Percentiles rank a stretch among this genome's conserved stretches.
Evolutionary conservation across 2,329 filamentous ascomycete species (phyloP).

Genomic region (Xylariaceae sp.): DNA sequence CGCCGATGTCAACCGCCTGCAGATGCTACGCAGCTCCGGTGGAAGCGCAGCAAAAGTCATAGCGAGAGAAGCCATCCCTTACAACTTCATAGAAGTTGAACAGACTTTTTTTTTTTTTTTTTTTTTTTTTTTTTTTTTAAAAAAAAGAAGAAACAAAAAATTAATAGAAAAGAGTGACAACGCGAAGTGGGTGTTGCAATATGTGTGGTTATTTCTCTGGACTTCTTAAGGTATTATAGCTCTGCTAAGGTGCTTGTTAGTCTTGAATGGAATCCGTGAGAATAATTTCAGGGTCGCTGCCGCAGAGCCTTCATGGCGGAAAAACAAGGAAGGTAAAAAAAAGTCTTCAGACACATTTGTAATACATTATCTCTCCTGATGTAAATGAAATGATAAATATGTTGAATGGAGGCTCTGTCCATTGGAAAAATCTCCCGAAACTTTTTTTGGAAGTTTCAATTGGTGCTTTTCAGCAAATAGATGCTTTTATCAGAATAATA

Average conservation of each 20-base stretch:
- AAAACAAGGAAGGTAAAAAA: background rate
- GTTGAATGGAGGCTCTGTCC: background rate
- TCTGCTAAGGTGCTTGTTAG: background rate
- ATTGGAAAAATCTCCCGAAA: background rate
- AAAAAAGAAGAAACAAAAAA: too few species aligned
- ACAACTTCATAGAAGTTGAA: background rate
- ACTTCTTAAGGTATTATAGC: background rate
- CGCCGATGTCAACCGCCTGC: conserved; percentile 71
- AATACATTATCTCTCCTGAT: background rate
- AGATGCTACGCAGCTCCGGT: conserved; percentile 66
- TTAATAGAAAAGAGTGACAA: background rate
- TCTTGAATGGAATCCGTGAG: background rate
- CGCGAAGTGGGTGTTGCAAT: background rate
- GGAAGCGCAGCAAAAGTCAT: conserved; percentile 46
- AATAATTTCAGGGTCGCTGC: background rate
- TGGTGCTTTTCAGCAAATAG: background rate
- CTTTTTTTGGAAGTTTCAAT: background rate
- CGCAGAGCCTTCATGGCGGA: background rate
- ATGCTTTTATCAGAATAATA: background rate
- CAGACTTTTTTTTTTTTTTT: too few species aligned
- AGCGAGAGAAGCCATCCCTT: background rate
- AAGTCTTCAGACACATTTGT: background rate
- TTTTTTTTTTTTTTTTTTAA: too few species aligned
- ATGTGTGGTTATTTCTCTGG: background rate
- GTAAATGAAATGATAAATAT: background rate